Evolutionary conservation across 768 basidiomycete genomes (phyloP), one percentile per base, ranked within the genome.

Genomic region (Leccinum uliginosum): DNA sequence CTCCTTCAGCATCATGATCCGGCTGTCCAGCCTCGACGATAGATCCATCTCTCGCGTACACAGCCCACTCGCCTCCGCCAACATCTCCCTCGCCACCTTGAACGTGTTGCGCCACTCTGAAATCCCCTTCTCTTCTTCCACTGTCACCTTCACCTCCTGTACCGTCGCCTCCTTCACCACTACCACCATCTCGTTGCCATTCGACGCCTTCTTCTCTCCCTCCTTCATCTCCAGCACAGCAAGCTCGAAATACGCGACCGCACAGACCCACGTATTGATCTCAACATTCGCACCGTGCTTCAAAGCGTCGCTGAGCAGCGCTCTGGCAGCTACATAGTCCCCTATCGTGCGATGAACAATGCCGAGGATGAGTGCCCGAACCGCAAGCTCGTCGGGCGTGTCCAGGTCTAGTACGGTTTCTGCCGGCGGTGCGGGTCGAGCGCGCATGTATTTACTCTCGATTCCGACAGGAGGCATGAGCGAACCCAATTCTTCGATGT

Each of bases 141-240:
- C 9, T 40, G 17, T 8, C 17, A 35, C 35, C 35, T 35, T 17
- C 7, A 35, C 34, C 7, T 38, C 17, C 9, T n/a, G 15, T n/a
- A 38, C 38, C 9, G 6, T 17, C 15, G 3, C 35, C 35, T 9
- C n/a, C 32, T 32, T 15, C 32, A 15, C 14, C 14, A 15, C 32
- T 4, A 14, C 32, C 38, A 1, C 38, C 38, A 3, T 8, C 17
- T 40, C 38, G 3, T n/a, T 17, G n/a, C 10, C 35, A 38, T 9
- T 40, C 38, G 38, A 40, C n/a, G 10, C n/a, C 35, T 35, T 35
- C 11, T n/a, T 14, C 4, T 55, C 34, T 34, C 43, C 78, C 59
- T 86, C 82, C 69, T 81, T 83, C 64, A 91, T 71, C 56, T 86
- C 84, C n/a, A 86, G 64, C 34, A 89, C 86, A 0, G 87, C 85